Base-by-base conservation (phyloP, 78 protist genomes). In the Paratrimastix pyriformis region DNA sequence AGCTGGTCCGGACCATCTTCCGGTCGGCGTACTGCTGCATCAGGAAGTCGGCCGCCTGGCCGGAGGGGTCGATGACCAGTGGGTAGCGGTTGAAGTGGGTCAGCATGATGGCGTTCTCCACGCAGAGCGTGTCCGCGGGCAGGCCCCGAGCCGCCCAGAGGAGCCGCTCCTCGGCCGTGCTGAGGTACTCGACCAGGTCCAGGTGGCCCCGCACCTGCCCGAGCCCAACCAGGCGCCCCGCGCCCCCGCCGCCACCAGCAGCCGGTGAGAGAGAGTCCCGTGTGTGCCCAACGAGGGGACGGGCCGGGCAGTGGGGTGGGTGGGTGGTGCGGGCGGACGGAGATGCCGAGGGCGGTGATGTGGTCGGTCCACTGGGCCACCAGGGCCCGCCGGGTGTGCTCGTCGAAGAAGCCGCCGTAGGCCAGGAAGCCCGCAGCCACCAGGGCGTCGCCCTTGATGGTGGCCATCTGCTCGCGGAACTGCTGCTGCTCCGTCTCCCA, bases 61-160 rank as follows among this genome's bases (percentile, higher is more conserved):
- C 97, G 18, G 90, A 70, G 42, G 98, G 98, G 84, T 97, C 99
- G 79, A 97, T 82, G 29, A 95, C 83, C 55, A 94, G 89, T 33
- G 99, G 98, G 69, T 91, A 96, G 29, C 99, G 81, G 37, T 91
- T 86, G 86, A 87, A 93, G 50, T 40, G 71, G 48, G 72, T 60
- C 38, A 94, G 72, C 90, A 96, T 84, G 57, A 91, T 77, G 9
- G 98, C 99, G 79, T 96, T 96, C 75, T 94, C 98, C 21, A 80
- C 57, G 71, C 92, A 94, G 60, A 96, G 80, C 32, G 75, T 84
- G 82, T 96, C 99, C 26, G 37, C 74, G 26, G 99, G 98, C 24
- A 96, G 91, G 0, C 88, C 85, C 55, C 65, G 60, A 52, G 85
- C 85, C 35, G 69, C 77, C 97, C 95, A 89, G 18, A 44, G 69